Evolutionary conservation across 2,329 filamentous ascomycete species (phyloP), one percentile per base, ranked within the genome.

Genomic region (Microdochium trichocladiopsis): DNA sequence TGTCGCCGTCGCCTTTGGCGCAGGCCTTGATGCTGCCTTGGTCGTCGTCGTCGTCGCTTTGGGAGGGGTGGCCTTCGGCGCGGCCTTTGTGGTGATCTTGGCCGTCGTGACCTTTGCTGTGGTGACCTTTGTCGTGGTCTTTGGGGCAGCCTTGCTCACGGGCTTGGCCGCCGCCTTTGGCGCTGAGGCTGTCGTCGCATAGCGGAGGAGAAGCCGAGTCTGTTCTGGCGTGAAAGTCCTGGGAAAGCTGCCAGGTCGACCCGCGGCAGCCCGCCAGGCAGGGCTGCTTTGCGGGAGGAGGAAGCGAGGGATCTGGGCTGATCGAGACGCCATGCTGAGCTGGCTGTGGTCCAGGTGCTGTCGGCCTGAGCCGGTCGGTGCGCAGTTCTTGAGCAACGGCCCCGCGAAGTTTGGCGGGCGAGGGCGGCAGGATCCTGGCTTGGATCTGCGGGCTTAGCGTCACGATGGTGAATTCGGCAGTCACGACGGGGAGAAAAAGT

Each of bases 201-300:
- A 65, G 36, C 67, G 66, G 49, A 68, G 62, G 47, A 63, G 51
- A n/a, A 65, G 58, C 47, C 60, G 60, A 24, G 62, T 61, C 45
- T 64, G 55, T 25, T 65, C 62, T 37, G 55, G 49, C 23, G 62
- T 52, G 51, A 61, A 51, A 23, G 63, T 55, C 50, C 63, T 59
- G 6, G 61, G 51, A 24, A 66, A 56, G 49, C 63, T 60, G 41
- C 56, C 54, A 52, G 61, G 52, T 50, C 71, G 60, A 47, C 60
- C 60, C 47, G 58, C 58, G 21, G 60, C 50, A 52, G 67, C 62
- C 18, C 74, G 75, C 81, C 82, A 84, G 61, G 83, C 71, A 25
- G 74, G 70, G 51, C 79, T 72, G 59, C 79, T 75, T 55, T 82
- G 77, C 3, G 85, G 85, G 41, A 88, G 77, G n/a, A 88, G 77